phyloP scores from a whole-genome alignment of 345 rosid species.

The Lepidium sativum region DNA sequence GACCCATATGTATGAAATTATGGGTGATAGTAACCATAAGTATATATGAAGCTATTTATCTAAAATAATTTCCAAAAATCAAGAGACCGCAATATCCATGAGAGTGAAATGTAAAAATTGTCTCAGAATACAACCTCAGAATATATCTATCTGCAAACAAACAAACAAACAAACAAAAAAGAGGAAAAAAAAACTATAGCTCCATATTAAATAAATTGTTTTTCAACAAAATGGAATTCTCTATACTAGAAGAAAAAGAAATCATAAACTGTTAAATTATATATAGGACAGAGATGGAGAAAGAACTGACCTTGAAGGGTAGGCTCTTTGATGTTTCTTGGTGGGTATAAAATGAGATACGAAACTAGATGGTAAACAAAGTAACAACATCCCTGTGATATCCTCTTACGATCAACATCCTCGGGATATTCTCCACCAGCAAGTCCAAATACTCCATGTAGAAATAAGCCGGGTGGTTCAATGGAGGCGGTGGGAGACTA shows the following conservation, averaged over 20 bases:
- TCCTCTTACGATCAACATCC: slow-evolving; percentile 96
- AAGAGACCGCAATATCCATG: background rate
- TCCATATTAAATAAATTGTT: background rate
- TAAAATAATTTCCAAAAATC: slow-evolving; percentile 12
- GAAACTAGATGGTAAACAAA: slow-evolving; percentile 68
- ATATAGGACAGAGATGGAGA: background rate
- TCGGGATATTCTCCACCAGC: slow-evolving; percentile 87
- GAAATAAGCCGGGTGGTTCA: slow-evolving; percentile 80
- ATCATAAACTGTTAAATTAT: slow-evolving; percentile 3
- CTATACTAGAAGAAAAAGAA: slow-evolving; percentile 1
- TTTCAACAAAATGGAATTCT: background rate
- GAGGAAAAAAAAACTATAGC: background rate
- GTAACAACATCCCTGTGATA: slow-evolving; percentile 97
- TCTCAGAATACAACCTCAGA: slow-evolving; percentile 12
- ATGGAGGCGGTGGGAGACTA: slow-evolving; percentile 51
- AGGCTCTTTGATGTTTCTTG: background rate
- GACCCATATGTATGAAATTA: background rate
- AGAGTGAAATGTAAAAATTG: background rate
- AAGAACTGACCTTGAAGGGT: slow-evolving; percentile 9
- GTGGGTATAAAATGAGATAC: slow-evolving; percentile 2
- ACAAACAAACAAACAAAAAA: too few relatives aligned
- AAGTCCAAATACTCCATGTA: slow-evolving; percentile 99
- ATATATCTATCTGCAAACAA: slow-evolving; percentile 3
- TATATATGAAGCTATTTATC: background rate
- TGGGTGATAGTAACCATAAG: background rate